Conservation (phyloP, 148 eudicot species). For the Talinum fruticosum region DNA sequence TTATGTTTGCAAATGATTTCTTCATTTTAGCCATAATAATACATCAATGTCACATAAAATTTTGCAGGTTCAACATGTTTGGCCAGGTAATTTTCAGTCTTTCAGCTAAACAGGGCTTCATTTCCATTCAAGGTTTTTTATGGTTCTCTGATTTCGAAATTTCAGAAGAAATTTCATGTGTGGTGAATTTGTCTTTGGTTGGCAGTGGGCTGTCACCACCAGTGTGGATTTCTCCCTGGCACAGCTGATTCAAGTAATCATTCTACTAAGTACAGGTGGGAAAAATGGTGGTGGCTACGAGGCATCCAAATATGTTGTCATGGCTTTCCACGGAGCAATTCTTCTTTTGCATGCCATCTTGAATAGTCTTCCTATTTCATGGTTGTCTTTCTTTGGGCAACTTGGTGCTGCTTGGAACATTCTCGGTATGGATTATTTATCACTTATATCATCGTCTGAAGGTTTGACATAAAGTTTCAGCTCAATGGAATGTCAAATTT, state of each 20-base stretch:
- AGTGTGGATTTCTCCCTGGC: slow-evolving; percentile 90
- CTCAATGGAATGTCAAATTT: neutral
- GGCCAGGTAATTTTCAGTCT: slow-evolving; percentile 69
- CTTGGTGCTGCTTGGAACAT: slow-evolving; percentile 95
- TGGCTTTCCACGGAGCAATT: slow-evolving; percentile 68
- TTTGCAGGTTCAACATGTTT: slow-evolving; percentile 93
- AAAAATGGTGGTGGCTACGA: slow-evolving; percentile 87
- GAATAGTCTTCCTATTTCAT: slow-evolving; percentile 82
- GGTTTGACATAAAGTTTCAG: neutral
- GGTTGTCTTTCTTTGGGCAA: slow-evolving; percentile 85
- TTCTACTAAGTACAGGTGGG: slow-evolving; percentile 88
- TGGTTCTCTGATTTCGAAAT: neutral
- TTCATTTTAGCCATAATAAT: neutral
- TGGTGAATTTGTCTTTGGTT: slow-evolving; percentile 12
- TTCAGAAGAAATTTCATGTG: neutral
- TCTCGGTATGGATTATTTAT: slow-evolving; percentile 37
- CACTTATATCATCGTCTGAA: neutral
- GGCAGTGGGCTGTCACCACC: slow-evolving; percentile 98
- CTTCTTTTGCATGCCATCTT: slow-evolving; percentile 70
- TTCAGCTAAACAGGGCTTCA: slow-evolving; percentile 4
- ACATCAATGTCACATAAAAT: neutral
- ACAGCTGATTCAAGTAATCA: slow-evolving; percentile 78
- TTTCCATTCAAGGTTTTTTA: too few relatives aligned
- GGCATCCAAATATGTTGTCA: slow-evolving; percentile 77
- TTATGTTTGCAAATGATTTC: too few relatives aligned